A percentile compares a stretch with the other conserved stretches of the same genome.
Evolutionary conservation across 2,329 filamentous ascomycete genomes (phyloP).

Genomic region (Cadophora malorum): DNA sequence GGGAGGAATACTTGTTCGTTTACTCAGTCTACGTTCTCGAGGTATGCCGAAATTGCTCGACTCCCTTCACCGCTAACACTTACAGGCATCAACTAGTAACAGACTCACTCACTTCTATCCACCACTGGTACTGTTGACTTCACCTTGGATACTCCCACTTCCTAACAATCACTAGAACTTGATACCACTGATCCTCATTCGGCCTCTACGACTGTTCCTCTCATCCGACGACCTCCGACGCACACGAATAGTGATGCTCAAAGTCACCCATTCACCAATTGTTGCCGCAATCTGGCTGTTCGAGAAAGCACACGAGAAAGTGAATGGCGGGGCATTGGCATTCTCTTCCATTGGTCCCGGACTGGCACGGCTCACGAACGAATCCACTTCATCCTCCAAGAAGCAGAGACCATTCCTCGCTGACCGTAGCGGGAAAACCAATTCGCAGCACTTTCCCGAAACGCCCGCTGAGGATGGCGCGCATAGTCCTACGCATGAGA

Average conservation of each 20-base stretch:
- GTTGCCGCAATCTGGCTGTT: constrained; percentile 68
- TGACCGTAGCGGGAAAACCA: constrained; percentile 30
- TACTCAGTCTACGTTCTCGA: constrained; percentile 71
- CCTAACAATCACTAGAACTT: constrained; percentile 62
- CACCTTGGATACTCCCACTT: constrained; percentile 36
- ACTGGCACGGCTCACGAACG: constrained; percentile 14
- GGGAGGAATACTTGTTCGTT: constrained; percentile 81
- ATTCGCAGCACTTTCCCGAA: constrained; percentile 32
- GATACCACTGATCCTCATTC: constrained; percentile 72
- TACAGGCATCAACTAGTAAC: constrained; percentile 69
- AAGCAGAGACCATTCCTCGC: constrained; percentile 37
- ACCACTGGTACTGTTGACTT: constrained; percentile 53
- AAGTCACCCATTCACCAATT: constrained; percentile 69
- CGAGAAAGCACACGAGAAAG: constrained; percentile 49
- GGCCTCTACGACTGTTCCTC: constrained; percentile 73
- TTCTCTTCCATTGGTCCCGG: constrained; percentile 36
- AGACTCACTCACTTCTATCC: constrained; percentile 74
- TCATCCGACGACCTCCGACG: constrained; percentile 68
- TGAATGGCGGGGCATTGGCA: constrained; percentile 29
- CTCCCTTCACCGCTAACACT: constrained; percentile 11
- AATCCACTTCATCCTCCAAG: constrained; percentile 20
- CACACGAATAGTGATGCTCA: constrained; percentile 66
- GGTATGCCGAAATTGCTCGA: constrained; percentile 16
- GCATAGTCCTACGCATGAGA: constrained; percentile 23
- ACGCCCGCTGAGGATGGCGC: constrained; percentile 24